Evolutionary conservation across 2,329 filamentous ascomycete species (phyloP).

Genomic region (Coniella vitis): DNA sequence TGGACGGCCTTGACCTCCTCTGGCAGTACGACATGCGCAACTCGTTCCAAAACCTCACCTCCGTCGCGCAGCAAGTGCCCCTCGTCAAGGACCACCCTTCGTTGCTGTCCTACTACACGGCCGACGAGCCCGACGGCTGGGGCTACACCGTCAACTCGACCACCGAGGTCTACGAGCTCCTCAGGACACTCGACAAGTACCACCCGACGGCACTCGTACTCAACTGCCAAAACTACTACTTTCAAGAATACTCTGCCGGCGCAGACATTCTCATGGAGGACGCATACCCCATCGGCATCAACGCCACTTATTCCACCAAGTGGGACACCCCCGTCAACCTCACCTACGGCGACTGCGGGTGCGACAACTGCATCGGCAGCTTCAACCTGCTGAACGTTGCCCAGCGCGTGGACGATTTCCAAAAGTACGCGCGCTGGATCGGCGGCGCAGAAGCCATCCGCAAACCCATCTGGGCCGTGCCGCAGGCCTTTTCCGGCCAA

Average conservation of each 20-base stretch:
- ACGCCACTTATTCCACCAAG: slow-evolving; percentile 41
- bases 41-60: slow-evolving; percentile 37
- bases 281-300: slow-evolving; percentile 52
- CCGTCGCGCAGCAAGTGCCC: slow-evolving; percentile 31
- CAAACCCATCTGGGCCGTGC: slow-evolving; percentile 37
- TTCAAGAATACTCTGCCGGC: slow-evolving; percentile 44
- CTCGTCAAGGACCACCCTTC: slow-evolving; percentile 32
- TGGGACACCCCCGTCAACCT: slow-evolving; percentile 51
- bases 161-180: slow-evolving; percentile 32
- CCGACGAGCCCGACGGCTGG: slow-evolving; percentile 49
- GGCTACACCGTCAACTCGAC: slow-evolving; percentile 46
- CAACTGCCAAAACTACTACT: slow-evolving; percentile 58
- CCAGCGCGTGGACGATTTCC: slow-evolving; percentile 32
- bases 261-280: slow-evolving; percentile 56
- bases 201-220: slow-evolving; percentile 53
- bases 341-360: slow-evolving; percentile 57
- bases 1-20: slow-evolving; percentile 32
- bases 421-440: slow-evolving; percentile 32
- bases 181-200: slow-evolving; percentile 49
- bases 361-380: slow-evolving; percentile 49
- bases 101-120: slow-evolving; percentile 39
- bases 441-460: slow-evolving; percentile 40
- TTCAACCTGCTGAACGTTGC: slow-evolving; percentile 43
- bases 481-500: slow-evolving; percentile 42
- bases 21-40: slow-evolving; percentile 41